phyloP scores from a whole-genome alignment of 306 rosid species.

The Delonix regia region DNA sequence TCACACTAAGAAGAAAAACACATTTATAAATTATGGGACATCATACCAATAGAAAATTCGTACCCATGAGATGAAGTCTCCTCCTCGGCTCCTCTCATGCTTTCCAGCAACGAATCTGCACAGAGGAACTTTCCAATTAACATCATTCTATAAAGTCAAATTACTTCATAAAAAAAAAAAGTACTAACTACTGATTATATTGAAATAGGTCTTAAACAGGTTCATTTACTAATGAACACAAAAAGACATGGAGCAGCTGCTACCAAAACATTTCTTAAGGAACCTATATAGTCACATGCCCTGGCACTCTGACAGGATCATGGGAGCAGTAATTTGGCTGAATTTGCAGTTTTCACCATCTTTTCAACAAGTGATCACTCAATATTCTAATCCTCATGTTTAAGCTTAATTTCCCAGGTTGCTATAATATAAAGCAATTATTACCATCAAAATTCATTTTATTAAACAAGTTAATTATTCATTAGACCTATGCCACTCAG shows the following conservation, averaged over 20 bases:
- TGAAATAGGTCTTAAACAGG: background rate
- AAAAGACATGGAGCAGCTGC: background rate
- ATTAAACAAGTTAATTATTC: background rate
- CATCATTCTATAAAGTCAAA: background rate
- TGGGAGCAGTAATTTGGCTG: background rate
- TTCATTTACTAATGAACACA: conserved; percentile 10
- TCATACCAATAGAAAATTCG: conserved; percentile 81
- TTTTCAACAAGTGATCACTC: background rate
- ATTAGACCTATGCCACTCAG: background rate
- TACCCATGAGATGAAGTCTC: conserved; percentile 77
- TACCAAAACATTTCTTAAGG: background rate
- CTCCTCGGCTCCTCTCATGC: conserved; percentile 84
- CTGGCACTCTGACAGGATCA: background rate
- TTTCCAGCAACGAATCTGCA: conserved; percentile 95
- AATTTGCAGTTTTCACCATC: background rate
- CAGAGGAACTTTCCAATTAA: conserved; percentile 36
- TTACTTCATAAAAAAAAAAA: background rate
- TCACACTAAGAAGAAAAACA: conserved; percentile 14
- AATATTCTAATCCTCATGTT: background rate
- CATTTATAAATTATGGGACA: conserved; percentile 7
- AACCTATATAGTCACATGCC: background rate
- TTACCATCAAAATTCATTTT: no score
- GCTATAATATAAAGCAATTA: no score
- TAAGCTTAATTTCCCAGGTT: background rate
- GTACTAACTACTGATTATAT: background rate